A percentile compares a stretch with the other conserved stretches of the same genome.
These are phyloP conservation scores for Neocucurbitaria cava DNA, from an alignment of 2,329 filamentous ascomycete genomes.

Conservation along the genomic window DNA sequence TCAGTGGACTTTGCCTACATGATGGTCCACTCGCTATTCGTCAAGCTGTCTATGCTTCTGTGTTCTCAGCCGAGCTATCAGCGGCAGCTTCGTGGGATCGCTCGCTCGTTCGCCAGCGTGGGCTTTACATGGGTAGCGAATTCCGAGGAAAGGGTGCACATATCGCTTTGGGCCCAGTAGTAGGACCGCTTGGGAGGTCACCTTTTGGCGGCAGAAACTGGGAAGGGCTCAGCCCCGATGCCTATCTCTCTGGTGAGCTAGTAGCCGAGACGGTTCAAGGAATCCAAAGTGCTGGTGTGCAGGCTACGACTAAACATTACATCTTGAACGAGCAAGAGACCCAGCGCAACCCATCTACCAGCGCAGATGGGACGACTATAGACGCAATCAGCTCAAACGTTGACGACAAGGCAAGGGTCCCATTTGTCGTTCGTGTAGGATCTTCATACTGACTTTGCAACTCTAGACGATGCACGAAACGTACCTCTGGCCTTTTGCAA, in stretches of 20 bases:
- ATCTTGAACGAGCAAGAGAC: conserved; percentile 69
- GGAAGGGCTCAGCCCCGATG: conserved; percentile 54
- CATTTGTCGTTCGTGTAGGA: not conserved
- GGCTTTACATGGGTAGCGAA: conserved; percentile 39
- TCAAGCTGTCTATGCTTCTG: conserved; percentile 38
- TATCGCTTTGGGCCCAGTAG: conserved; percentile 59
- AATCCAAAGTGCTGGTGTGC: conserved; percentile 51
- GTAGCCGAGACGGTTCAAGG: conserved; percentile 48
- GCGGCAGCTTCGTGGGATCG: conserved; percentile 52
- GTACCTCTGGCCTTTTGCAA: conserved; percentile 71
- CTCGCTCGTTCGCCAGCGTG: conserved; percentile 42
- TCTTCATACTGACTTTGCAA: not conserved
- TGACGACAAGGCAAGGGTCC: conserved; percentile 27
- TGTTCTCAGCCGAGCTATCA: conserved; percentile 48
- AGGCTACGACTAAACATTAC: conserved; percentile 59
- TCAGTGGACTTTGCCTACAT: conserved; percentile 50
- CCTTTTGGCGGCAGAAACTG: conserved; percentile 52
- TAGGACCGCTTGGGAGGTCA: conserved; percentile 51
- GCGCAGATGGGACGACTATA: conserved; percentile 50
- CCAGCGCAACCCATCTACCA: conserved; percentile 36
- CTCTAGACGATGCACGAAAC: conserved; percentile 61
- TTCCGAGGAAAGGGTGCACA: conserved; percentile 48
- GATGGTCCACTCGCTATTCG: conserved; percentile 49
- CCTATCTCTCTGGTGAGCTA: conserved; percentile 51
- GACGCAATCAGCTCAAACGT: conserved; percentile 67